These are phyloP conservation scores for Castanea mollissima DNA, from an alignment of 306 rosid species.

Conservation along the genomic window DNA sequence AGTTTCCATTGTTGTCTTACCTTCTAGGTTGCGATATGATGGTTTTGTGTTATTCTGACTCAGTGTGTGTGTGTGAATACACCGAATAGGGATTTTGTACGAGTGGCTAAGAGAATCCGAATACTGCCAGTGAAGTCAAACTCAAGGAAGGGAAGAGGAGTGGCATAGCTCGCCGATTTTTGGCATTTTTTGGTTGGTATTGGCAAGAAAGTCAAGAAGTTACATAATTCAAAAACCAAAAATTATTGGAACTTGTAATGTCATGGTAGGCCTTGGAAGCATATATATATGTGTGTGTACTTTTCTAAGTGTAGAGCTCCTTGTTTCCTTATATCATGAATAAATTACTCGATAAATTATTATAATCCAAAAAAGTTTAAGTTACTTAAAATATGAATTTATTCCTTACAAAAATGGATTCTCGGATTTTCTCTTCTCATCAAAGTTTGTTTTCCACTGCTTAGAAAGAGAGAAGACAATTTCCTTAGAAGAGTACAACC, in stretches of 20 bases:
- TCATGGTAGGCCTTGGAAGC: background rate
- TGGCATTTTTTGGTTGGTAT: constrained; percentile 15
- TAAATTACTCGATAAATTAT: too few species aligned
- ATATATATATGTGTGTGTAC: background rate
- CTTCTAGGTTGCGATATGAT: background rate
- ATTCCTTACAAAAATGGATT: too few species aligned
- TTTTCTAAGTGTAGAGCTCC: background rate
- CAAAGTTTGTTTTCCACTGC: too few species aligned
- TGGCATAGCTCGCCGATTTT: constrained; percentile 11
- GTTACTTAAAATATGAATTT: too few species aligned
- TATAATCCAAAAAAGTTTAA: too few species aligned
- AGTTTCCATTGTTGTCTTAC: too few species aligned
- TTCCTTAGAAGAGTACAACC: too few species aligned
- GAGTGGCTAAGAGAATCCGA: constrained; percentile 85
- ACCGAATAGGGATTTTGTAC: constrained; percentile 65
- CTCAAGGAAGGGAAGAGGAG: constrained; percentile 47
- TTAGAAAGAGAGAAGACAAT: too few species aligned
- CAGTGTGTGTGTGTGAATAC: background rate
- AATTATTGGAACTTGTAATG: background rate
- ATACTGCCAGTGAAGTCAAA: constrained; percentile 63
- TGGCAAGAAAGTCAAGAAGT: constrained; percentile 30
- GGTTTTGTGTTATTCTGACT: background rate
- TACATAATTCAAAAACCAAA: background rate
- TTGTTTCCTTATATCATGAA: background rate
- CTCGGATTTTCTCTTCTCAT: too few species aligned